phyloP scores from a whole-genome alignment of 306 rosid genomes.

The Gastrolobium bilobum region DNA sequence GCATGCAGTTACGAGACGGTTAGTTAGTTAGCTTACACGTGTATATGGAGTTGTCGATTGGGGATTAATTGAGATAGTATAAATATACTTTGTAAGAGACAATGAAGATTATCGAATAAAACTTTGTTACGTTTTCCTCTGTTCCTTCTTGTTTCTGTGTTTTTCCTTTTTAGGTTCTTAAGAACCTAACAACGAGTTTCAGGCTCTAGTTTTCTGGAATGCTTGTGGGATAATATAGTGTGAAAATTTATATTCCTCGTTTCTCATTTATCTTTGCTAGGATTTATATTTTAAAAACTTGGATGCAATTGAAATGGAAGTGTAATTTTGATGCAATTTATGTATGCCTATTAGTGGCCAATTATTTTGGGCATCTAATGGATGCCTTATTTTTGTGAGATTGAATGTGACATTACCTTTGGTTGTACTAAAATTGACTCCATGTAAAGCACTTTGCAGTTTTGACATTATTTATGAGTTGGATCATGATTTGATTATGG shows the following conservation, averaged over 20 bases:
- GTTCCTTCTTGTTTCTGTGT: no score
- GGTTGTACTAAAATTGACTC: not conserved
- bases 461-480: no score
- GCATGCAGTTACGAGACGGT: no score
- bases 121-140: no score
- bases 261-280: conserved; percentile 18
- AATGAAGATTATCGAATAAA: no score
- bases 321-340: conserved; percentile 24
- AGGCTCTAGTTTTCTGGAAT: not conserved
- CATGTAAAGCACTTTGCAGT: not conserved
- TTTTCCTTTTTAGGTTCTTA: no score
- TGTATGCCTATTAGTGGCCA: not conserved
- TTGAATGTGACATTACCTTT: not conserved
- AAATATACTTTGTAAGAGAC: no score
- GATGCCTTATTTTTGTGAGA: not conserved
- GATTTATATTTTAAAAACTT: not conserved
- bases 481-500: no score
- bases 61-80: no score
- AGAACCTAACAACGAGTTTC: conserved; percentile 25
- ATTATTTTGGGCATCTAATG: not conserved
- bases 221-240: conserved; percentile 22
- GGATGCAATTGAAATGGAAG: not conserved
- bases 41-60: no score
- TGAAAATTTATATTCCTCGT: conserved; percentile 30
- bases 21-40: no score